These are phyloP conservation scores for Kodamaea arcana DNA, from an alignment of 1,139 yeast species.

Conservation along the genomic window DNA sequence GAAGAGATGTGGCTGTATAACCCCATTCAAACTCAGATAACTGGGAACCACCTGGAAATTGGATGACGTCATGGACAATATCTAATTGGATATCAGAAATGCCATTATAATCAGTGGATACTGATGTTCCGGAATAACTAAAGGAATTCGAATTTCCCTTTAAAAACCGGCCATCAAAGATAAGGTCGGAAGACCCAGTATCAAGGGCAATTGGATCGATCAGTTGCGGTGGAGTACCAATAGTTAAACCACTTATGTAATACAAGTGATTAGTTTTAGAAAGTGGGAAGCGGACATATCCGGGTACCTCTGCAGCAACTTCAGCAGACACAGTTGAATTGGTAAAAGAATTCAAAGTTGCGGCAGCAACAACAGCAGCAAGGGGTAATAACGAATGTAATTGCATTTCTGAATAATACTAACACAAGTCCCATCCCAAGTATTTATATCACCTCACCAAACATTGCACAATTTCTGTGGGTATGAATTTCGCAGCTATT, in stretches of 20 bases:
- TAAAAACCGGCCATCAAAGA: constrained; percentile 11
- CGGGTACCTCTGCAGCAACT: no score
- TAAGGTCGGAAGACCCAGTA: constrained; percentile 22
- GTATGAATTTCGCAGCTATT: constrained; percentile 4
- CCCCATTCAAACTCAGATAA: constrained; percentile 11
- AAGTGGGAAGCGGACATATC: constrained; percentile 7
- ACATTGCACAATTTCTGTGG: neutral
- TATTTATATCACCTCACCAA: neutral
- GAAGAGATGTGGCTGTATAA: constrained; percentile 4
- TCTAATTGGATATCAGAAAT: constrained; percentile 10
- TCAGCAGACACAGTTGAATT: neutral
- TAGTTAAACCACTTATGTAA: constrained; percentile 11
- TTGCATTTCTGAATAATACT: neutral
- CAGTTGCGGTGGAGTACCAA: constrained; percentile 17
- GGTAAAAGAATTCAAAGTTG: neutral
- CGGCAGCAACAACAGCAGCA: neutral
- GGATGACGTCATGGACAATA: constrained; percentile 12
- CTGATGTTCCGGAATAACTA: constrained; percentile 7
- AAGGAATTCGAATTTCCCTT: constrained; percentile 11
- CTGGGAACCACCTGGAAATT: constrained; percentile 3
- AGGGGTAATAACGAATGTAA: neutral
- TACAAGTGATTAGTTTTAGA: constrained; percentile 5
- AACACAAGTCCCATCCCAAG: neutral
- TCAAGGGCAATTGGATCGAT: constrained; percentile 15
- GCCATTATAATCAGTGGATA: constrained; percentile 15